Evolutionary conservation across 768 basidiomycete species (phyloP), one percentile per base, ranked within the genome.

Genomic region (Suillus variegatus): DNA sequence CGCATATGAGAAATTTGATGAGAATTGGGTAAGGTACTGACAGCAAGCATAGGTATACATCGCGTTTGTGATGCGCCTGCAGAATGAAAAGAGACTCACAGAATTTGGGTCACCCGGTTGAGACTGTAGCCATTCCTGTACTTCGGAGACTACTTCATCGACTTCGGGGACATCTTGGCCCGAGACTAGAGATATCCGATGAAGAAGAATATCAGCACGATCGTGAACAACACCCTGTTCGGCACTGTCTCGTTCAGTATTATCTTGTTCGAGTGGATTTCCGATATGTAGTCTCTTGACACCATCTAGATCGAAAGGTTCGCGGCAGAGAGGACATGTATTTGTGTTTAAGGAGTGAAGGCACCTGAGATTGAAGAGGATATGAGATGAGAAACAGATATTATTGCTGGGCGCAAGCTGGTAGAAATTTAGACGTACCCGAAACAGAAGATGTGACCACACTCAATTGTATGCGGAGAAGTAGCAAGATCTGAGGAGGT

Each of bases 371-470:
- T 44, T 44, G 18, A 44, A 20, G 43, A 35, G n/a, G 64, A 46
- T 38, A 62, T 51, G 25, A 51, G 13, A 49, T 49, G 13, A 49
- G 10, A 54, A 35, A 64, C 18, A 20, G 16, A 38, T 38, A n/a
- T 35, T 28, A 32, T 28, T 4, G 8, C 28, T 52, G 16, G 51
- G 9, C 8, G 25, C n/a, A 61, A 62, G 32, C 54, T 65, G 40
- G 58, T 8, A 22, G 18, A 44, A 20, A 44, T 4, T 44, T 20
- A 44, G 43, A 18, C 89, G 73, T 72, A 91, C 90, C 78, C 73
- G 72, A 80, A 79, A 73, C 91, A 92, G 79, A 92, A 92, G 46
- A 90, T 84, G 76, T 92, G 90, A 43, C 91, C 91, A 70, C 91
- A 93, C 35, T 87, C 83, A 67, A 93, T 91, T 16, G 85, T 87